Conservation (phyloP, 176 grass and related monocot genomes). For the Oryza rufipogon region DNA sequence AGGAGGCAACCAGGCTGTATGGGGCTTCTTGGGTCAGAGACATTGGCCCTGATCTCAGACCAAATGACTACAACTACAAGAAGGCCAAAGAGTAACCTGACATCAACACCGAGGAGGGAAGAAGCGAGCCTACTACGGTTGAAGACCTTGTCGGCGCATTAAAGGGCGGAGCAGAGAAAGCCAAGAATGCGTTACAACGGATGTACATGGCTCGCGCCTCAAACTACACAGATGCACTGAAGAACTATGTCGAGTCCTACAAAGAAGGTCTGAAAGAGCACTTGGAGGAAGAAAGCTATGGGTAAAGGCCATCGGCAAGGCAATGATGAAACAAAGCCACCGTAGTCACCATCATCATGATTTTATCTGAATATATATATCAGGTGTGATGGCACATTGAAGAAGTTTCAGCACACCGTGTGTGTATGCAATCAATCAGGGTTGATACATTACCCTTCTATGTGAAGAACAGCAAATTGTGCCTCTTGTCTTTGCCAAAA, state of each 20-base stretch:
- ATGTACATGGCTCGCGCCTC: conserved; percentile 51
- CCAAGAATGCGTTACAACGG: conserved; percentile 20
- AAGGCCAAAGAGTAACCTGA: neutral
- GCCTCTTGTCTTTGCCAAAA: neutral
- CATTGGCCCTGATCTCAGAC: conserved; percentile 61
- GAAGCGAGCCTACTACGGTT: conserved; percentile 17
- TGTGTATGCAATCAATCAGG: neutral
- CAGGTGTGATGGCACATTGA: neutral
- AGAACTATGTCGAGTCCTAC: conserved; percentile 45
- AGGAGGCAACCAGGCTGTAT: conserved; percentile 72
- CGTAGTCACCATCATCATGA: neutral
- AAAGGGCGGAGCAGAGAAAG: conserved; percentile 28
- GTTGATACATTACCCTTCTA: neutral
- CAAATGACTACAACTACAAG: conserved; percentile 60
- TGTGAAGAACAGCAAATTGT: neutral
- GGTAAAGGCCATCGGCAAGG: neutral
- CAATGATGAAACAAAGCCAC: neutral
- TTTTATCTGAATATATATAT: neutral
- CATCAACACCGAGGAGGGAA: neutral
- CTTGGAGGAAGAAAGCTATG: conserved; percentile 43
- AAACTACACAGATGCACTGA: conserved; percentile 40
- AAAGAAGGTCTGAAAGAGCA: conserved; percentile 47
- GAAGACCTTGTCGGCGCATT: conserved; percentile 15
- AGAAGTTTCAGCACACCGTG: neutral
- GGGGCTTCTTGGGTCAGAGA: conserved; percentile 49